These are phyloP conservation scores for Nakazawaea ernobii DNA, from an alignment of 805 yeast genomes.

Conservation along the genomic window DNA sequence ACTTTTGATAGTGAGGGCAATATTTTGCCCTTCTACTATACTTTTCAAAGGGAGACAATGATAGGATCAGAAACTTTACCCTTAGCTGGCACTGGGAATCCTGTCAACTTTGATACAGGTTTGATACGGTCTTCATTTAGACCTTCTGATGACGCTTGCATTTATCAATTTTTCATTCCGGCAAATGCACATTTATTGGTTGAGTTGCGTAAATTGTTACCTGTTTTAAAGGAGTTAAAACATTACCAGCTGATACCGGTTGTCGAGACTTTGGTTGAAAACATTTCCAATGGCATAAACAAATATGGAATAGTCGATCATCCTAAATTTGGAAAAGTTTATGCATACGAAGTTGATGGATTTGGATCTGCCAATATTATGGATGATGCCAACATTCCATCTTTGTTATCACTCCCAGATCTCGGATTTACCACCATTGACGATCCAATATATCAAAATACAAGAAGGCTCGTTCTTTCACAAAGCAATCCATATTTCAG, in stretches of 20 bases:
- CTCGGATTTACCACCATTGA: constrained; percentile 51
- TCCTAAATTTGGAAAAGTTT: constrained; percentile 66
- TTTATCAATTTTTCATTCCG: constrained; percentile 76
- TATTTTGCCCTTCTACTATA: constrained; percentile 45
- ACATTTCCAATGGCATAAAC: constrained; percentile 51
- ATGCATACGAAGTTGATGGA: constrained; percentile 88
- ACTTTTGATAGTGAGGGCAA: constrained; percentile 50
- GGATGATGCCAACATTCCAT: constrained; percentile 93
- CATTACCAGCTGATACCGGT: constrained; percentile 17
- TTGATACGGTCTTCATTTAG: constrained; percentile 78
- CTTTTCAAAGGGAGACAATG: constrained; percentile 68
- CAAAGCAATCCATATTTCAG: constrained; percentile 70
- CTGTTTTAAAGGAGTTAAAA: constrained; percentile 18
- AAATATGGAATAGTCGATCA: constrained; percentile 63
- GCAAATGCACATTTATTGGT: constrained; percentile 74
- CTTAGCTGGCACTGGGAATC: constrained; percentile 76
- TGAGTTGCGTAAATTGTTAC: constrained; percentile 43
- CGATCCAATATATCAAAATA: constrained; percentile 66
- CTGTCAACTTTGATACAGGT: constrained; percentile 66
- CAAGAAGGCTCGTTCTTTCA: constrained; percentile 68
- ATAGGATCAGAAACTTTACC: constrained; percentile 80
- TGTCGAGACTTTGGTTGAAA: constrained; percentile 31
- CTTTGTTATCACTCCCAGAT: constrained; percentile 74
- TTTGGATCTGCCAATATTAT: constrained; percentile 66
- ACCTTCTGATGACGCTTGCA: constrained; percentile 84